Evolutionary conservation across 2,329 filamentous ascomycete species (phyloP).

Genomic region (Colletotrichum filicis): DNA sequence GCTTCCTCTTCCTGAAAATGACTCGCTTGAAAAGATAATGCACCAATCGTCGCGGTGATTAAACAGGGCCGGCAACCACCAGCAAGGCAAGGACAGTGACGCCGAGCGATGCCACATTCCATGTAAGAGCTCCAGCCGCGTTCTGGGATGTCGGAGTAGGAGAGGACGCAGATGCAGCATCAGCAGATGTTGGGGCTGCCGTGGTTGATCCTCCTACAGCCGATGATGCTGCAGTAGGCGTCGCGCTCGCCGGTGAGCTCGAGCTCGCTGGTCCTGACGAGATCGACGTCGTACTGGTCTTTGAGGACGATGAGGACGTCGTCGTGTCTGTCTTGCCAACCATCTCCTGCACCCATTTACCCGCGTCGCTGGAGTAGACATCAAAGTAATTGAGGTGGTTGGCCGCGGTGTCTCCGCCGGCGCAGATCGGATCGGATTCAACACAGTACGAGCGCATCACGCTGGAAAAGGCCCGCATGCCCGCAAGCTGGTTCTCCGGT

Average conservation of each 20-base stretch:
- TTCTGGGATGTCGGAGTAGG: background rate
- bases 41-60: background rate
- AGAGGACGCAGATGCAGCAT: background rate
- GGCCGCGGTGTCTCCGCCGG: constrained; percentile 44
- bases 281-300: background rate
- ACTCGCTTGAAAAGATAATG: background rate
- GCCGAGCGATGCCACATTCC: background rate
- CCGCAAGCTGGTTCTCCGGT: constrained; percentile 41
- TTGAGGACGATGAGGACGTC: constrained; percentile 6
- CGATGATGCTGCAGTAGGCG: background rate
- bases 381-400: constrained; percentile 48
- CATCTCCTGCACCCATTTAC: constrained; percentile 28
- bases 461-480: constrained; percentile 41
- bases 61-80: background rate
- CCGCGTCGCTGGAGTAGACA: constrained; percentile 22
- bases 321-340: background rate
- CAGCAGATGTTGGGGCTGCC: background rate
- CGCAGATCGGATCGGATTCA: constrained; percentile 51
- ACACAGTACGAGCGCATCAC: constrained; percentile 48
- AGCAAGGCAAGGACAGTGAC: background rate
- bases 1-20: background rate
- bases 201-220: background rate
- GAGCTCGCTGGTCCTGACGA: background rate
- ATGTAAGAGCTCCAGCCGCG: background rate
- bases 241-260: constrained; percentile 3